Evolutionary conservation across 208 protist genomes (phyloP), one percentile per base, ranked within the genome.

Genomic region (Acanthamoeba lenticulata): DNA sequence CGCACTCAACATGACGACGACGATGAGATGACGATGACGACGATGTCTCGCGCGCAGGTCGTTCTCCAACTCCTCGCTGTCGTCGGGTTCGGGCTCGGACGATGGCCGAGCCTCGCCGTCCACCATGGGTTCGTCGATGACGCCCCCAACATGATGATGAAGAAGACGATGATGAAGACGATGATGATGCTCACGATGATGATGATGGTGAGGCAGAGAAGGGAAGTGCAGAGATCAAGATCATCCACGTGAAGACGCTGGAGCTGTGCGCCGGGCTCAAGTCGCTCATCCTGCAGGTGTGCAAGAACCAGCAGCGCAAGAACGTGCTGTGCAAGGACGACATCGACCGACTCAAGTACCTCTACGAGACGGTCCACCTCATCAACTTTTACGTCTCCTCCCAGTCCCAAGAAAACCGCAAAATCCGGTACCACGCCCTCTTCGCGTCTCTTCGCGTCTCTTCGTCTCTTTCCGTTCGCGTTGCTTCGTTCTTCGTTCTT

Each of bases 311-410:
- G n/a, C 74, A 85, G 74, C 74, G 74, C 2, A 47, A 85, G 44
- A 85, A 27, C 44, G 42, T 85, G 42, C 74, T 85, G 11, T n/a
- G 15, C 38, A 85, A 85, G 47, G 89, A 81, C 57, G 89, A 93
- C 65, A 29, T 93, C 32, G 89, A 93, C 29, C 60, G 89, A 6
- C 65, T 93, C 45, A 93, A 93, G 62, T 93, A 83, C 34, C 89
- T 93, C 42, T 93, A 93, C 49, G 89, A 93, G 42, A 93, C 89
- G 13, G 89, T 93, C 34, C 89, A 93, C 36, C 65, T 93, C 32
- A 93, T 93, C 44, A 93, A 74, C 45, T 83, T 93, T 32, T 93
- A 83, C 45, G 89, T 93, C n/a, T 93, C 89, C 13, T 93, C 62
- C 15, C 89, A 93, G n/a, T 62, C 88, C 52, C 36, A 93, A 42